Evolutionary conservation across 2,329 filamentous ascomycete species (phyloP).

Genomic region (Aquanectria penicillioides): DNA sequence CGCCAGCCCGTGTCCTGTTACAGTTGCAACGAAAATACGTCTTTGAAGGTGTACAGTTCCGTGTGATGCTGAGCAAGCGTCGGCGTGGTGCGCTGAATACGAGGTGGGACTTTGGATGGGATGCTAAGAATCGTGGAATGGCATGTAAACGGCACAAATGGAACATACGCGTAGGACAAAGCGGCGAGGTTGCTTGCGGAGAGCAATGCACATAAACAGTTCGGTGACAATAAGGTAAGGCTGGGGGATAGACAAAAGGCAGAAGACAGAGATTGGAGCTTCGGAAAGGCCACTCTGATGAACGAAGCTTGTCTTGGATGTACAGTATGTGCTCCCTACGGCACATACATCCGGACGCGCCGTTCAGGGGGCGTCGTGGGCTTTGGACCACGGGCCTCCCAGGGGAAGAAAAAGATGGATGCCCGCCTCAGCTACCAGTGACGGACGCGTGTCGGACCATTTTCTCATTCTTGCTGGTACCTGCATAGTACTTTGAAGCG

Average conservation of each 20-base stretch:
- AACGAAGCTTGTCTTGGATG: constrained; percentile 26
- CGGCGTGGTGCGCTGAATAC: no score
- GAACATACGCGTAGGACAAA: neutral
- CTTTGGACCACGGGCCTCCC: constrained; percentile 20
- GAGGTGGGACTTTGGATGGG: no score
- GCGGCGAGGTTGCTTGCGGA: neutral
- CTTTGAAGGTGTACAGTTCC: no score
- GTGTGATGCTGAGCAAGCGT: no score
- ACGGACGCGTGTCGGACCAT: constrained; percentile 21
- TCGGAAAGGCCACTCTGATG: neutral
- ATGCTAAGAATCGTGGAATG: no score
- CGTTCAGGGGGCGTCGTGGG: constrained; percentile 39
- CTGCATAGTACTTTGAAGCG: neutral
- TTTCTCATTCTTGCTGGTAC: constrained; percentile 13
- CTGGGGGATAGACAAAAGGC: constrained; percentile 19
- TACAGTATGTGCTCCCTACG: no score
- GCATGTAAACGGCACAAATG: no score
- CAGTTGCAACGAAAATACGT: no score
- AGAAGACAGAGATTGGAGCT: no score
- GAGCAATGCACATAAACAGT: neutral
- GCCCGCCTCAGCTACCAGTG: neutral
- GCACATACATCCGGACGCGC: constrained; percentile 39
- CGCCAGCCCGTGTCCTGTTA: no score
- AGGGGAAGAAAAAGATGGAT: constrained; percentile 22
- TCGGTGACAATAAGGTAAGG: neutral